These are phyloP conservation scores for Naganishia kalamii DNA, from an alignment of 768 basidiomycete genomes.

Conservation along the genomic window DNA sequence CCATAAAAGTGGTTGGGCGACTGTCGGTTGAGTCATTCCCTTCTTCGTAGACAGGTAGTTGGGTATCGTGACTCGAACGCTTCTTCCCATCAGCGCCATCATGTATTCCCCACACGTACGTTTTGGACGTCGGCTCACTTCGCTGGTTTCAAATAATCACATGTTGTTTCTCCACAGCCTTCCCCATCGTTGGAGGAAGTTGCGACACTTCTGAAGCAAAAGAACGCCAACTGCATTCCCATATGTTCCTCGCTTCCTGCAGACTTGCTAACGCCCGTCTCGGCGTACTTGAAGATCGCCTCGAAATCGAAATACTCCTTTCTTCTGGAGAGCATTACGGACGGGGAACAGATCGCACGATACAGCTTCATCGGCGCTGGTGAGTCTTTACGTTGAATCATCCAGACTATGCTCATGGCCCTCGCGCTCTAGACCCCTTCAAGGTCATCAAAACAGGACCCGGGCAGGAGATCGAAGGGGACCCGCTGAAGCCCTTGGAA, in stretches of 20 bases:
- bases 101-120: conserved; percentile 6
- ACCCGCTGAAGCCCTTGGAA: conserved; percentile 78
- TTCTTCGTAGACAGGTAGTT: background rate
- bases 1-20: background rate
- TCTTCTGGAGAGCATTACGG: conserved; percentile 83
- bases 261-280: conserved; percentile 92
- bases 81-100: background rate
- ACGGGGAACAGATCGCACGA: conserved; percentile 81
- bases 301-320: conserved; percentile 92
- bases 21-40: background rate
- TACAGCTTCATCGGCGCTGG: conserved; percentile 96
- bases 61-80: background rate
- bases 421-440: conserved; percentile 65
- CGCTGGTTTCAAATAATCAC: background rate
- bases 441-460: conserved; percentile 87
- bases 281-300: conserved; percentile 87
- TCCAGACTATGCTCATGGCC: background rate
- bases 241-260: conserved; percentile 88
- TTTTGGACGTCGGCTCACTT: background rate
- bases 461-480: conserved; percentile 71
- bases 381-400: conserved; percentile 46
- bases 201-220: conserved; percentile 69
- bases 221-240: conserved; percentile 85
- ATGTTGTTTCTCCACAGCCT: background rate
- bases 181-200: conserved; percentile 65